phyloP scores from a whole-genome alignment of 129 eudicot genomes.

The Centaurea solstitialis region DNA sequence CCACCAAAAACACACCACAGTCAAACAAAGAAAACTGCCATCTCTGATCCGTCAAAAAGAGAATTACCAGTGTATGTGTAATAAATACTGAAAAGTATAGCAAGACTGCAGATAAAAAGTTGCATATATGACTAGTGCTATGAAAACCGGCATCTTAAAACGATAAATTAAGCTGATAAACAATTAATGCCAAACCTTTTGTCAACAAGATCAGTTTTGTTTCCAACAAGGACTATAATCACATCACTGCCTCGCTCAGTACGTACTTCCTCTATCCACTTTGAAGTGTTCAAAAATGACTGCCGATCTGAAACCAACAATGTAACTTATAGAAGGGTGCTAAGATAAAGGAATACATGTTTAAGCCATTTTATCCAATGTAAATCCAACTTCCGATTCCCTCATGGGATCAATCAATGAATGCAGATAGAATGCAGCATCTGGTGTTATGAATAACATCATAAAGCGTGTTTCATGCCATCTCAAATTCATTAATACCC shows the following conservation, averaged over 20 bases:
- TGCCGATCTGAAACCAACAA: conserved; percentile 57
- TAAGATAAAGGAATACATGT: background rate
- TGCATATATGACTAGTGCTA: background rate
- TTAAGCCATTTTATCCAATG: background rate
- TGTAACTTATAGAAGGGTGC: background rate
- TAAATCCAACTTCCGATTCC: too few species aligned
- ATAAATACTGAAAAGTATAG: background rate
- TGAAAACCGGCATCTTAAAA: background rate
- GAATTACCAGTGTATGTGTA: background rate
- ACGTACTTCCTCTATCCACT: conserved; percentile 91
- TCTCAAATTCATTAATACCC: background rate
- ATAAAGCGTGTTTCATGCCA: background rate
- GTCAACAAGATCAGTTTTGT: conserved; percentile 94
- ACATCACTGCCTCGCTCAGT: conserved; percentile 85
- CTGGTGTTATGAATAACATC: background rate
- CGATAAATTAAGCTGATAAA: background rate
- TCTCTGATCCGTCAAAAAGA: background rate
- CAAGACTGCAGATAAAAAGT: background rate
- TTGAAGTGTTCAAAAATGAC: conserved; percentile 78
- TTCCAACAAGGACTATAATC: conserved; percentile 89
- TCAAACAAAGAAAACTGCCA: background rate
- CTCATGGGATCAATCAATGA: too few species aligned
- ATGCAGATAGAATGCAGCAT: background rate
- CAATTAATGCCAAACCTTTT: conserved; percentile 58
- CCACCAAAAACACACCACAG: conserved; percentile 11